phyloP scores from a whole-genome alignment of 257 asterid genomes.

The Penstemon newberryi region DNA sequence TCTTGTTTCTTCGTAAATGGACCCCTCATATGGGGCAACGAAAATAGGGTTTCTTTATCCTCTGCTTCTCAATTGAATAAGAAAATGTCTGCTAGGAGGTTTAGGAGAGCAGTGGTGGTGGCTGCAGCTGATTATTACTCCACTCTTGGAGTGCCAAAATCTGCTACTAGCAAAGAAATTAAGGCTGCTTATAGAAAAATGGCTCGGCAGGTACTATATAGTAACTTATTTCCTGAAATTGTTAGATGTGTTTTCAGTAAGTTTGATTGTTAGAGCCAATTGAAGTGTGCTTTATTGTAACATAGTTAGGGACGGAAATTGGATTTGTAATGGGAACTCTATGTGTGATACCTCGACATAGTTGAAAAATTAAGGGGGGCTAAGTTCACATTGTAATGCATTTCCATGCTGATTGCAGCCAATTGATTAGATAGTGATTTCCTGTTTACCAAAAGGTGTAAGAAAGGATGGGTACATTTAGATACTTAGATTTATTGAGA shows the following conservation, averaged over 20 bases:
- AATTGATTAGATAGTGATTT: too few relatives aligned
- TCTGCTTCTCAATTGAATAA: slow-evolving; percentile 52
- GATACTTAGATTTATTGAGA: too few relatives aligned
- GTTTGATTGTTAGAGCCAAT: not conserved
- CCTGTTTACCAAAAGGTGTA: too few relatives aligned
- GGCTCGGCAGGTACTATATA: slow-evolving; percentile 81
- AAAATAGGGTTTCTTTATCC: slow-evolving; percentile 42
- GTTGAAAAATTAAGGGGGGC: not conserved
- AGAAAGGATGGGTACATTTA: too few relatives aligned
- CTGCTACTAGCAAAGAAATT: slow-evolving; percentile 78
- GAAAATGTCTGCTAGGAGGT: slow-evolving; percentile 62
- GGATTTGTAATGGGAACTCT: too few relatives aligned
- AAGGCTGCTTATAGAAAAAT: slow-evolving; percentile 91
- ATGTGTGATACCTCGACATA: not conserved
- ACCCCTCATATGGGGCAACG: slow-evolving; percentile 40
- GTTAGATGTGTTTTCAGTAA: not conserved
- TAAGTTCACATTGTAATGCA: too few relatives aligned
- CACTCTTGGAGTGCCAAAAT: slow-evolving; percentile 90
- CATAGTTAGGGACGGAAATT: not conserved
- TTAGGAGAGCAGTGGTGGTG: slow-evolving; percentile 60
- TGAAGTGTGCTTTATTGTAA: not conserved
- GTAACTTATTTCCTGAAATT: slow-evolving; percentile 1
- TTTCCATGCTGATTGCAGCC: too few relatives aligned
- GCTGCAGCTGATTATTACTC: slow-evolving; percentile 96
- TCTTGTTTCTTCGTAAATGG: slow-evolving; percentile 56